phyloP scores from a whole-genome alignment of 202 grass and related monocot genomes.

The Musa balbisiana region DNA sequence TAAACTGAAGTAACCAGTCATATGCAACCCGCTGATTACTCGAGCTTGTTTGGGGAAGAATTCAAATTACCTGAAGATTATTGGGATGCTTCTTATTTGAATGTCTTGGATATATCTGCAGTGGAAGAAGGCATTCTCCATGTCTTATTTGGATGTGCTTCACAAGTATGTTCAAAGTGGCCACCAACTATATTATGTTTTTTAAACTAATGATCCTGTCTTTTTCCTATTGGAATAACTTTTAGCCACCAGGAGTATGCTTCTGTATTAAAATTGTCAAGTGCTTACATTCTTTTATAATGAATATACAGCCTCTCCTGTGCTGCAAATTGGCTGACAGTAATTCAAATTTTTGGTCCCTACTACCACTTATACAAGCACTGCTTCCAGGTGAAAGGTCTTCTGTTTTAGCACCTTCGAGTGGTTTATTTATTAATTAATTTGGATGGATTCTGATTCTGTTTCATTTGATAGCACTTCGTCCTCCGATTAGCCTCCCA shows the following conservation, averaged over 20 bases:
- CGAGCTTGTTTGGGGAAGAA: constrained; percentile 78
- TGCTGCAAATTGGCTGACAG: constrained; percentile 65
- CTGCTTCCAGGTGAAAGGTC: constrained; percentile 65
- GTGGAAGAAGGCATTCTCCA: constrained; percentile 97
- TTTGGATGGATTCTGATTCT: not conserved
- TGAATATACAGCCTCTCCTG: constrained; percentile 54
- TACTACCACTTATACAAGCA: constrained; percentile 88
- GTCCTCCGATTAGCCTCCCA: constrained; percentile 49
- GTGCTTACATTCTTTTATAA: constrained; percentile 20
- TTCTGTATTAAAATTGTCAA: not conserved
- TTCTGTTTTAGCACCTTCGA: not conserved
- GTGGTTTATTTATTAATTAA: not conserved
- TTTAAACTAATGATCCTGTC: not conserved
- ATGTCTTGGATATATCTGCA: constrained; percentile 84
- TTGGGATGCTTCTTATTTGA: constrained; percentile 50
- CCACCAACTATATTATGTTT: not conserved
- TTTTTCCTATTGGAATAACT: constrained; percentile 1
- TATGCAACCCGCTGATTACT: constrained; percentile 48
- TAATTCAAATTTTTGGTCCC: constrained; percentile 69
- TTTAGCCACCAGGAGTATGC: not conserved
- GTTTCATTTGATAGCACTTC: constrained; percentile 58
- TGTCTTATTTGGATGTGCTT: constrained; percentile 70
- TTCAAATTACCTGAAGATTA: constrained; percentile 43
- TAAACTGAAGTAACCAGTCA: constrained; percentile 42
- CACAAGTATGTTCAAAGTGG: constrained; percentile 51